Evolutionary conservation across 106 monocot genomes (phyloP), one percentile per base, ranked within the genome.

Genomic region (Posidonia australis): DNA sequence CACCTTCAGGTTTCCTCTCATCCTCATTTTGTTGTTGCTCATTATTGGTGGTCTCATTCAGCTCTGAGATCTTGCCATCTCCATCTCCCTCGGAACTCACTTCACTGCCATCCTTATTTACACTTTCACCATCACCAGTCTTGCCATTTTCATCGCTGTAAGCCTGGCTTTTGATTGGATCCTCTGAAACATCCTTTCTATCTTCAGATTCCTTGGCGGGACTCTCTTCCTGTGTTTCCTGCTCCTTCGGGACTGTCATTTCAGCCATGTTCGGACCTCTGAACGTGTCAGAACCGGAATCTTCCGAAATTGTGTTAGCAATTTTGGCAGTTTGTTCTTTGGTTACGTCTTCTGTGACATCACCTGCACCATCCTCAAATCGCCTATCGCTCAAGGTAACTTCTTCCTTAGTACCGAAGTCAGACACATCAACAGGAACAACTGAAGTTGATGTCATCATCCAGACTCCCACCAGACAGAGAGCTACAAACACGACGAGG

Each of bases 381-480:
- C 20, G 55, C 71, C 20, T 62, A 60, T 74, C 64, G 44, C 54
- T 72, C 41, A 64, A 46, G 23, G 54, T 5, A 73, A 66, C 65
- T 66, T 72, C 46, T 12, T 76, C 42, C 24, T 78, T 78, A 12
- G 55, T 47, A 42, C 57, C 77, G 7, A 49, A 13, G 22, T 68
- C 46, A 57, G 81, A 71, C 36, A 78, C 48, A 5, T 83, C 71
- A 21, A 69, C 69, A 9, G 87, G 85, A 42, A 74, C 66, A 49
- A 88, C 72, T 18, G 72, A 68, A 14, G 75, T 78, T 26, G 85
- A 88, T 49, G 85, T 79, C 73, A 81, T 72, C 85, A 88, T 85
- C 92, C 92, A 93, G 42, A 93, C 77, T 4, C 80, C 85, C 30
- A 88, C 77, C 47, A 93, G 66, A 60, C 84, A 80, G 66, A 88